Evolutionary conservation across 768 basidiomycete genomes (phyloP), one percentile per base, ranked within the genome.

Genomic region (Paxillus involutus): DNA sequence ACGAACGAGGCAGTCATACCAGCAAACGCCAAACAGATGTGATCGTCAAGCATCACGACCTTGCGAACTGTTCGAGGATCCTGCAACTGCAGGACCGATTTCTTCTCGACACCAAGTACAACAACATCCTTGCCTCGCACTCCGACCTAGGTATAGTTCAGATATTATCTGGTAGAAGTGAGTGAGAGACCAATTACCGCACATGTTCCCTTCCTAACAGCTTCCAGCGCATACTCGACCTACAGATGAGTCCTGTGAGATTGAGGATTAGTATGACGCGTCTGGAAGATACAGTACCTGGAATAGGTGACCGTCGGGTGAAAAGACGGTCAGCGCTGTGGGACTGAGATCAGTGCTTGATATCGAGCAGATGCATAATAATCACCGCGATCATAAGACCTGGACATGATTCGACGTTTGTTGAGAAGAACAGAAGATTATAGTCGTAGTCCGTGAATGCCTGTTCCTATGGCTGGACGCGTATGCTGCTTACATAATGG

Each of bases 191-290:
- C 73, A 83, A 64, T 65, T 69, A 98, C 97, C 55, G 95, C 96
- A 71, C 95, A 98, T 12, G 97, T 98, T 42, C 97, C 97, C 70
- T 94, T 92, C 64, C 92, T 78, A 51, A 98, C 97, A 51, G 97
- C 97, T 73, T 99, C 97, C n/a, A 88, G 77, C 12, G 97, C 97
- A 72, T 99, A 99, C 76, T 99, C 97, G 61, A 99, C 97, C 94
- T 98, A 73, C 46, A 55, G 56, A 66, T 57, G 57, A 26, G 26
- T 65, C 47, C 42, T 44, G 47, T 58, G 48, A 55, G 58, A 57
- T 54, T 46, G 41, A 36, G 10, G 47, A 58, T 58, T 33, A 32
- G 42, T 46, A 47, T 52, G 64, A 64, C 70, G 71, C 71, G 71
- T 60, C 59, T 36, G 48, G 30, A 53, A 41, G 74, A 57, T 60